Evolutionary conservation across 495 filamentous ascomycete species (phyloP), one percentile per base, ranked within the genome.

Genomic region (Penicillium pancosmium): DNA sequence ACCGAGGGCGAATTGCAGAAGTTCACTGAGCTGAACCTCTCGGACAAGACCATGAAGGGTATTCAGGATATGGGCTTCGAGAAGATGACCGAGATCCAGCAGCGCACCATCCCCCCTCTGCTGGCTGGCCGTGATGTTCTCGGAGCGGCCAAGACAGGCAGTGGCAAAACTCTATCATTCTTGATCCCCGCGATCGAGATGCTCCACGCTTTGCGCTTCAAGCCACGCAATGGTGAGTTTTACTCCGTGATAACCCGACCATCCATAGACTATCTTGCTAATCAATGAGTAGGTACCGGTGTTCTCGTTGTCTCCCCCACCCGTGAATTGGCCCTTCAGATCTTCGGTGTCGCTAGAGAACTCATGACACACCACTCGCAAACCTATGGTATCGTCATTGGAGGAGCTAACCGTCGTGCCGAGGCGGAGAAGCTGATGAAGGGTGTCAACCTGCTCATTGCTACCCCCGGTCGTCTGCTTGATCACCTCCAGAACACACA

Each of bases 81-180:
- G 67, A 91, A 83, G 16, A 96, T 98, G 94, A 98, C 94, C 1
- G 92, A 96, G 71, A 97, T 98, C 59, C 94, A 98, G 70, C 84
- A 87, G 57, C 82, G 90, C 60, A 90, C 87, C 6, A 96, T 97
- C 43, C 93, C 94, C 3, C 91, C 93, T 6, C 75, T 94, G 19
- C 80, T 97, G 59, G 91, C 92, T 40, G 94, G 94, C 27, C 86
- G 88, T 68, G 94, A 98, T 77, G 92, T 98, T 27, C 84, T 98
- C 27, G 94, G 95, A 62, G 94, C 94, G 27, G 94, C 94, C 38
- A 98, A 98, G 80, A 98, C 94, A 0, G 94, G 94, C 9, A 93
- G 90, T 15, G 94, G 94, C 66, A 98, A 98, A 80, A 98, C 94
- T 2, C 73, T 98, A 47, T 87, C 93, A 16, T 98, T 98, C 75